A percentile compares a stretch with the other conserved stretches of the same genome.
phyloP scores from a whole-genome alignment of 768 basidiomycete genomes.

The Artomyces pyxidatus region DNA sequence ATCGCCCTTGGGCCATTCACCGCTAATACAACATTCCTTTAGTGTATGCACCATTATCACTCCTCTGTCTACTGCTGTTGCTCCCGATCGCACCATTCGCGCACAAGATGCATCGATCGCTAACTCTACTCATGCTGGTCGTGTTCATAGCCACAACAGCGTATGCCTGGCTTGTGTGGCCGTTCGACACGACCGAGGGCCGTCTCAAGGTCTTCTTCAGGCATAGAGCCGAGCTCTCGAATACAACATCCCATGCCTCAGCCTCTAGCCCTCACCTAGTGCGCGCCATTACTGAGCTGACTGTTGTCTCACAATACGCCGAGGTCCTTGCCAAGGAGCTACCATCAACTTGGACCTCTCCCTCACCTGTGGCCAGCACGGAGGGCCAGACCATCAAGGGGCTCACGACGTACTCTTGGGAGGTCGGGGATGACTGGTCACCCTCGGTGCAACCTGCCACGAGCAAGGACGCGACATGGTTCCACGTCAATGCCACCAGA shows the following conservation, averaged over 20 bases:
- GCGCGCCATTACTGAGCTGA: conserved; percentile 36
- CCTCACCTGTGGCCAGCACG: conserved; percentile 25
- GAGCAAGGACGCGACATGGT: conserved; percentile 26
- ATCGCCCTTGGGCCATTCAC: background rate
- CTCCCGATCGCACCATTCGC: conserved; percentile 60
- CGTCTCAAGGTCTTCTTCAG: conserved; percentile 70
- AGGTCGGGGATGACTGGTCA: conserved; percentile 23
- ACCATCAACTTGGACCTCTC: conserved; percentile 39
- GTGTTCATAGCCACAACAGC: conserved; percentile 32
- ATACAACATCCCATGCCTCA: background rate
- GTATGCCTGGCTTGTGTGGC: conserved; percentile 42
- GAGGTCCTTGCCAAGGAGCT: conserved; percentile 36
- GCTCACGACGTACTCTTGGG: conserved; percentile 44
- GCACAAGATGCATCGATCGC: conserved; percentile 36
- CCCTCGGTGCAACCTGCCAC: conserved; percentile 30
- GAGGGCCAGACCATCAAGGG: conserved; percentile 24
- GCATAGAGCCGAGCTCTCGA: conserved; percentile 43
- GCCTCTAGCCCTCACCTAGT: conserved; percentile 14
- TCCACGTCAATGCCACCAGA: conserved; percentile 35
- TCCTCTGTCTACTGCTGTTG: conserved; percentile 42
- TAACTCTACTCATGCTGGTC: conserved; percentile 29
- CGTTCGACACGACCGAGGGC: conserved; percentile 45
- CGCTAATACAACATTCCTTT: conserved; percentile 1
- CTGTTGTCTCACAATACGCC: conserved; percentile 37
- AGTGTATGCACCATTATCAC: conserved; percentile 45